Conservation (phyloP, 345 rosid genomes). For the Syzygium aqueum region DNA sequence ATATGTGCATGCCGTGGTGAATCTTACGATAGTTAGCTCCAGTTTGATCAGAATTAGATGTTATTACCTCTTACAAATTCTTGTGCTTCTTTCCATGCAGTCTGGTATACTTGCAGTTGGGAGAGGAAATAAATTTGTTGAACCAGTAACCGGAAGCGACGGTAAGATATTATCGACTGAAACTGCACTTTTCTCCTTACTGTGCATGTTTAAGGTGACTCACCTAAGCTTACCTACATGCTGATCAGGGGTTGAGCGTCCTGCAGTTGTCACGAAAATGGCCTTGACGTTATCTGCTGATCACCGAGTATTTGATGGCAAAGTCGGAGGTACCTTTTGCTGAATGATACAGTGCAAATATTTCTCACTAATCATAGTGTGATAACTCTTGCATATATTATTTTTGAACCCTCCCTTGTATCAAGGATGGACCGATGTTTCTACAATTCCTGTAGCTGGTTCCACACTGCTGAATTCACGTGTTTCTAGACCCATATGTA, state of each 20-base stretch:
- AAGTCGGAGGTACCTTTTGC: conserved; percentile 64
- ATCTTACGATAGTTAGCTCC: not conserved
- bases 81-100: conserved; percentile 22
- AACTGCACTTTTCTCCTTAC: not conserved
- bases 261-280: conserved; percentile 74
- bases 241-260: conserved; percentile 54
- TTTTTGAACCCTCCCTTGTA: not conserved
- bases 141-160: conserved; percentile 54
- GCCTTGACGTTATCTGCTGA: conserved; percentile 81
- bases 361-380: not conserved
- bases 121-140: conserved; percentile 85
- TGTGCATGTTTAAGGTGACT: not conserved
- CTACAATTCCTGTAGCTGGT: not conserved
- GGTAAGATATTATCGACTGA: conserved; percentile 33
- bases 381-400: not conserved
- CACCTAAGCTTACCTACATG: not conserved
- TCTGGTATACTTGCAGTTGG: conserved; percentile 94
- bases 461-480: not conserved
- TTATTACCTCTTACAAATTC: not conserved
- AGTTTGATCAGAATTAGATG: not conserved
- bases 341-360: not conserved
- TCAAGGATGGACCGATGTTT: not conserved
- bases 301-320: conserved; percentile 91
- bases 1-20: not conserved
- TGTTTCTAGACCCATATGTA: not conserved